These are phyloP conservation scores for Beauveria brongniartii DNA, from an alignment of 2,329 filamentous ascomycete genomes.

Conservation along the genomic window DNA sequence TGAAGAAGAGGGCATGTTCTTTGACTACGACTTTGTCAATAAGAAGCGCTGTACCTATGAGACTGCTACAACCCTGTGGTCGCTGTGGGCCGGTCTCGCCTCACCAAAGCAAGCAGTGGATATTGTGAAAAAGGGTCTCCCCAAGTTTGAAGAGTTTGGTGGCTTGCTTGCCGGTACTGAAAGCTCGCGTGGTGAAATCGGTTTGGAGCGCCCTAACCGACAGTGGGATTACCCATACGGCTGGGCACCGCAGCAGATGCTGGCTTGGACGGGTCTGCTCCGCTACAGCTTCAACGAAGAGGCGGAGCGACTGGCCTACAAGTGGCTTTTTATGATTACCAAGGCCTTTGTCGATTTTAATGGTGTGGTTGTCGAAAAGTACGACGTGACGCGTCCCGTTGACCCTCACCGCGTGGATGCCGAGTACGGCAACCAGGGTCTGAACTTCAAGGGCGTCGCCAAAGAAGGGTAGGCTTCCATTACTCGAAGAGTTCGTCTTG, in stretches of 20 bases:
- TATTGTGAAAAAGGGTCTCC: constrained; percentile 74
- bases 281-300: constrained; percentile 90
- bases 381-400: constrained; percentile 84
- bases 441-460: constrained; percentile 91
- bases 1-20: constrained; percentile 88
- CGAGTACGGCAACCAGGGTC: constrained; percentile 95
- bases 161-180: constrained; percentile 86
- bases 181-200: constrained; percentile 72
- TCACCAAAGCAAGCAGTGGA: constrained; percentile 77
- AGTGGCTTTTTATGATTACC: constrained; percentile 97
- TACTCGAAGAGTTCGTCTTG: not conserved
- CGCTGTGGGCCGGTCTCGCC: constrained; percentile 88
- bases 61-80: constrained; percentile 90
- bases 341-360: constrained; percentile 99
- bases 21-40: constrained; percentile 87
- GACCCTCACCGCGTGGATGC: constrained; percentile 92
- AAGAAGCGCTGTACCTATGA: constrained; percentile 79
- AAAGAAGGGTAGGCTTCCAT: constrained; percentile 74
- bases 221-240: constrained; percentile 99
- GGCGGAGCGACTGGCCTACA: constrained; percentile 82
- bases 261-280: constrained; percentile 88
- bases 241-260: constrained; percentile 97
- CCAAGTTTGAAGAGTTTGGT: constrained; percentile 79
- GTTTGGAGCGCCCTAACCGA: constrained; percentile 78
- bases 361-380: constrained; percentile 96